phyloP scores from a whole-genome alignment of 352 stramenopile species.

The Globisporangium rhizosaccharum region DNA sequence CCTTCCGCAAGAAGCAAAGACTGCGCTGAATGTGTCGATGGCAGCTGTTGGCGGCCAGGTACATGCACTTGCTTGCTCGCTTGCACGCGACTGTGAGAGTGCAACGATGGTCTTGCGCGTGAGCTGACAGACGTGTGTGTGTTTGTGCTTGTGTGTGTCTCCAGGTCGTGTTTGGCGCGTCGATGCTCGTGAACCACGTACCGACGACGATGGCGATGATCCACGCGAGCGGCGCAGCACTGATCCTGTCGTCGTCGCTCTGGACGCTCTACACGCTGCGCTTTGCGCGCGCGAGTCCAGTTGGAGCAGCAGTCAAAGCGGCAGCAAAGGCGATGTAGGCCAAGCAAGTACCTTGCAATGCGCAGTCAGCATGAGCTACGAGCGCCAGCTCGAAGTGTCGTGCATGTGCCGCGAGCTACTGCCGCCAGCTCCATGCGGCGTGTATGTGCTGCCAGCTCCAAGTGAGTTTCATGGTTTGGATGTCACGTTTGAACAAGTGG shows the following conservation, averaged over 20 bases:
- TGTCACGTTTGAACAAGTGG: too few relatives aligned
- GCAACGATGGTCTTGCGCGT: neutral
- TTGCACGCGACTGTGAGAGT: neutral
- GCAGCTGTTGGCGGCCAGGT: slow-evolving; percentile 48
- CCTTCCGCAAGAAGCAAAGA: slow-evolving; percentile 55
- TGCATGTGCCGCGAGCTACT: too few relatives aligned
- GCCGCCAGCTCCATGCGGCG: too few relatives aligned
- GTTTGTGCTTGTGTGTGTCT: neutral
- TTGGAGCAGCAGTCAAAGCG: slow-evolving; percentile 23
- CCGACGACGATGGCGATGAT: slow-evolving; percentile 90
- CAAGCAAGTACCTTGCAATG: too few relatives aligned
- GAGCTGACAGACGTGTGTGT: neutral
- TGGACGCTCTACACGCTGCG: slow-evolving; percentile 60
- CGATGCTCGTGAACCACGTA: slow-evolving; percentile 94
- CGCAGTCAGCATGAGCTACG: too few relatives aligned
- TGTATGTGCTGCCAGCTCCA: too few relatives aligned
- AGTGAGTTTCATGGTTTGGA: too few relatives aligned
- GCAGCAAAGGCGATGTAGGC: slow-evolving; percentile 10
- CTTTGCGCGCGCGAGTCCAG: slow-evolving; percentile 41
- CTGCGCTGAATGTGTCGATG: slow-evolving; percentile 47
- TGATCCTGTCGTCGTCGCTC: slow-evolving; percentile 59
- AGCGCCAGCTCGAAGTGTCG: too few relatives aligned
- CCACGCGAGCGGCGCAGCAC: slow-evolving; percentile 77
- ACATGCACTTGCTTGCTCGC: neutral
- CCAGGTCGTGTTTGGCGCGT: slow-evolving; percentile 89